Percentiles rank a stretch among this genome's conserved stretches.
phyloP scores from a whole-genome alignment of 345 rosid species.

The Populus nigra region DNA sequence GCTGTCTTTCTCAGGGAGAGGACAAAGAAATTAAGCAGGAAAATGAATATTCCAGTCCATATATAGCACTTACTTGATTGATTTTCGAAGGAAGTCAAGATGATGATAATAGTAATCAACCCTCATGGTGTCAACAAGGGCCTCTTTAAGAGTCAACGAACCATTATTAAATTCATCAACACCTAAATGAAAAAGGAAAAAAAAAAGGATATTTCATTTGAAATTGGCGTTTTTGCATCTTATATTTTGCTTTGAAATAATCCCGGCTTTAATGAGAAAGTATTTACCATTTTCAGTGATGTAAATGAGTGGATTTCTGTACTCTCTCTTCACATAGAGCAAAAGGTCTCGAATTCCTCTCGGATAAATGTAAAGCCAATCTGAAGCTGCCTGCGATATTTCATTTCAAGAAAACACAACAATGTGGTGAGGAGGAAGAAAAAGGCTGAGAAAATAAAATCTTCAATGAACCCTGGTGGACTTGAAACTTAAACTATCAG shows the following conservation, averaged over 20 bases:
- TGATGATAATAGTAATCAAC: conserved; percentile 32
- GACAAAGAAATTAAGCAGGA: no score
- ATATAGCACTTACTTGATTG: conserved; percentile 29
- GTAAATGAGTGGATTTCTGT: conserved; percentile 38
- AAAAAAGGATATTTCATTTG: no score
- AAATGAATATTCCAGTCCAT: no score
- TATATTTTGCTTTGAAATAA: background rate
- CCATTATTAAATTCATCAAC: conserved; percentile 32
- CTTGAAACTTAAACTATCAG: no score
- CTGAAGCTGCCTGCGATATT: conserved; percentile 19
- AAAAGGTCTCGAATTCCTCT: conserved; percentile 16
- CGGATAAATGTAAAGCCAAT: conserved; percentile 20
- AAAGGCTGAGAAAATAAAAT: no score
- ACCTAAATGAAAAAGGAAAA: conserved; percentile 2
- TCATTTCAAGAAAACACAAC: no score
- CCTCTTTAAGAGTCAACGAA: conserved; percentile 25
- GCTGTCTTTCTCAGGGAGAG: no score
- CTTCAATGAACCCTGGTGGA: no score
- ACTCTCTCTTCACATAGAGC: conserved; percentile 17
- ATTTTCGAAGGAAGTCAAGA: conserved; percentile 24
- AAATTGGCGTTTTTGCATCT: no score
- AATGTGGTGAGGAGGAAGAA: no score
- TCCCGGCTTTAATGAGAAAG: background rate
- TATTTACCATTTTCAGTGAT: conserved; percentile 45
- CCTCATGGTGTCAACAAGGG: conserved; percentile 34